Conservation (phyloP, 2,329 filamentous ascomycete species). For the Colletotrichum filicis region DNA sequence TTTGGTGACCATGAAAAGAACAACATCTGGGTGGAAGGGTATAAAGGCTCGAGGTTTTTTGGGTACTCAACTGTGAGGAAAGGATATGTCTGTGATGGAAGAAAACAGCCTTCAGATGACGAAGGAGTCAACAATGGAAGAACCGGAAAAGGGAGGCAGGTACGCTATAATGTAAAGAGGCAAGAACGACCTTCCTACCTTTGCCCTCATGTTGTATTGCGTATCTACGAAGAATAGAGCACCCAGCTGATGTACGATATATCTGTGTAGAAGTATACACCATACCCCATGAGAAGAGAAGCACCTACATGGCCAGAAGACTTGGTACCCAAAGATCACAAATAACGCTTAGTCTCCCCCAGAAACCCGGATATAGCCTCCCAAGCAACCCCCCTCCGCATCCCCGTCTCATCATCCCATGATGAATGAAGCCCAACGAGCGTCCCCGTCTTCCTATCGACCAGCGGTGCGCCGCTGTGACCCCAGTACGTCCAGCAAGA, state of each 20-base stretch:
- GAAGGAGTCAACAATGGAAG: not conserved
- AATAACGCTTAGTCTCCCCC: not conserved
- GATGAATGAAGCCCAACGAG: slow-evolving; percentile 64
- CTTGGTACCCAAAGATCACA: not conserved
- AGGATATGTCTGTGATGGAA: not conserved
- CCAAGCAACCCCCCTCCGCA: slow-evolving; percentile 59
- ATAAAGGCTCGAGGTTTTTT: not conserved
- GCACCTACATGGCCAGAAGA: not conserved
- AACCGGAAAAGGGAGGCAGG: not conserved
- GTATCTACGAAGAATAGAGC: not conserved
- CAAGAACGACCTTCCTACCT: not conserved
- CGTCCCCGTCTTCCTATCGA: slow-evolving; percentile 48
- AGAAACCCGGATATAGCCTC: slow-evolving; percentile 56
- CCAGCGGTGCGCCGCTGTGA: slow-evolving; percentile 61
- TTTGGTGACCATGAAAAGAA: not conserved
- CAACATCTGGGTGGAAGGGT: not conserved
- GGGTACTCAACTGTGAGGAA: not conserved
- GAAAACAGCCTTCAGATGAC: not conserved
- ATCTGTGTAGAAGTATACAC: no score
- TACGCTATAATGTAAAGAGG: not conserved
- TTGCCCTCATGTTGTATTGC: not conserved
- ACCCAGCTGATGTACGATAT: not conserved
- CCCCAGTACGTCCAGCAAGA: slow-evolving; percentile 69
- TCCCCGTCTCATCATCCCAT: slow-evolving; percentile 63
- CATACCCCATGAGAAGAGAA: not conserved